Evolutionary conservation across 2,329 filamentous ascomycete species (phyloP), one percentile per base, ranked within the genome.

Genomic region (Pseudopyricularia javanii): DNA sequence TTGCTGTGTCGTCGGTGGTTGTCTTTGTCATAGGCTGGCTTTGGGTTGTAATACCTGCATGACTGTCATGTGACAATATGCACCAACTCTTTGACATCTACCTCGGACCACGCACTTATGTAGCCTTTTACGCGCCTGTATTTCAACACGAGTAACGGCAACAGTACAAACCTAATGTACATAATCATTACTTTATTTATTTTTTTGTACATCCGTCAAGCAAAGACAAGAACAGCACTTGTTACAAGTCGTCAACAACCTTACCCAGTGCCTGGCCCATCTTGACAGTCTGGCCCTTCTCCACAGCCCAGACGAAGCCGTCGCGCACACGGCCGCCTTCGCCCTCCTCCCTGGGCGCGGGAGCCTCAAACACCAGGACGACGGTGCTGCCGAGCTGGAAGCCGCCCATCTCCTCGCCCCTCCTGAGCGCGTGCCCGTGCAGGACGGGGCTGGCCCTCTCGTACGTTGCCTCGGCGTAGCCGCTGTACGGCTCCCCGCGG

Each of bases 371-470:
- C 1, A 98, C 90, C 51, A 98, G 74, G 37, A 98, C 93, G 59
- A 98, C 84, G 1, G 91, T 95, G 66, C 89, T 95, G 20, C 93
- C 93, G 3, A 98, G 76, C 72, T 94, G 89, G 71, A 98, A 98
- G 0, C 93, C 94, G 53, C 93, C 93, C 90, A 98, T 97, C 69
- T 98, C 93, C 64, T 97, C 91, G 34, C 93, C 93, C 47, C 87
- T 78, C 57, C 84, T 80, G 53, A 98, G 72, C 1, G 91, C 86
- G 65, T 97, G 83, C 2, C 94, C 93, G 20, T 82, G 81, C 0
- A 98, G 75, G 2, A 95, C 79, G 3, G 75, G 70, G 62, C 87
- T 94, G 2, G 91, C 88, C 15, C 75, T 76, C 47, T 79, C 79
- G 64, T 98, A 98, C 2, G 86, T 91, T 7, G 93, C 94, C 70